phyloP scores from a whole-genome alignment of 202 grass and related monocot species.

The Schoenoplectus triqueter region DNA sequence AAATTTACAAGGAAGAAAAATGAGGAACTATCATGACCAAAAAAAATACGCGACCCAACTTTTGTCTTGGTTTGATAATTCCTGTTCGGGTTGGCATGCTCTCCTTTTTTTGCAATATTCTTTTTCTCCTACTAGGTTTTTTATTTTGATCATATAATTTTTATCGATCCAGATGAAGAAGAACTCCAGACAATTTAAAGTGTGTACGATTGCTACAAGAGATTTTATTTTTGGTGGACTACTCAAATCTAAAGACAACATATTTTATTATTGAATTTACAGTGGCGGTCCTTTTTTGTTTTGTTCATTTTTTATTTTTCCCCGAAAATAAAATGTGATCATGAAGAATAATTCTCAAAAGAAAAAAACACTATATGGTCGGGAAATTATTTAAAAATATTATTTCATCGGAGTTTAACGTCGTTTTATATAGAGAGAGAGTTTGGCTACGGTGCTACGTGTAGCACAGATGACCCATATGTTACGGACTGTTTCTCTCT shows the following conservation, averaged over 20 bases:
- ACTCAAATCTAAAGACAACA: background rate
- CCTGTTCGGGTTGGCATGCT: background rate
- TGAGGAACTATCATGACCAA: background rate
- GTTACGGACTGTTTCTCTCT: no score
- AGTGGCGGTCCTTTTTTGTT: background rate
- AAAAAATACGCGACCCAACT: background rate
- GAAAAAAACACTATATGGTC: no score
- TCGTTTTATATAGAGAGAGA: no score
- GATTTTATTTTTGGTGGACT: background rate
- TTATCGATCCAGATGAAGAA: background rate
- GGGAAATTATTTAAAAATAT: no score
- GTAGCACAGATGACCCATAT: no score
- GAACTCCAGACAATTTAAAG: background rate
- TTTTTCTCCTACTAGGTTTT: no score
- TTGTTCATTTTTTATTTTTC: no score
- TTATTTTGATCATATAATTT: background rate
- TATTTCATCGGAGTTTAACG: no score
- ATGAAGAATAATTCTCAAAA: no score
- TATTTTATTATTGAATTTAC: background rate
- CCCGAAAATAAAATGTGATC: no score
- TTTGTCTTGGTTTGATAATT: background rate
- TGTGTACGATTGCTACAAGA: background rate
- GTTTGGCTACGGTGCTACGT: no score
- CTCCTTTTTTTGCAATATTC: background rate
- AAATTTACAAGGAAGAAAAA: conserved; percentile 3